Conservation (phyloP, 1,284 basidiomycete species). For the Ganoderma lucidum region DNA sequence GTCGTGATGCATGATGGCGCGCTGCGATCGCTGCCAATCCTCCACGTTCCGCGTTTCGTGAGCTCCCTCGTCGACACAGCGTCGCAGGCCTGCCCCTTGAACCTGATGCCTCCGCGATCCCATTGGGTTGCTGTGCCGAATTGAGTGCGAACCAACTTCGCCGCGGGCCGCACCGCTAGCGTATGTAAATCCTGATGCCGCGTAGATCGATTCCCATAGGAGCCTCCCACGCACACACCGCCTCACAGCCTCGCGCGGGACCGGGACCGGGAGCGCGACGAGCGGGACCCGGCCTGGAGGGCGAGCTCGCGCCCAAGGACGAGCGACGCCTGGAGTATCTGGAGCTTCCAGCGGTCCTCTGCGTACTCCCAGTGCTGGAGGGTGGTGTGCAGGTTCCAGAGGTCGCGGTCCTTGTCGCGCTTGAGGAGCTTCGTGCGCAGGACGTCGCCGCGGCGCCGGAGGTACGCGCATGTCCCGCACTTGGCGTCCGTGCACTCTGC, state of each 20-base stretch:
- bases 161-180: not conserved
- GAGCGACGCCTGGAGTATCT: conserved; percentile 13
- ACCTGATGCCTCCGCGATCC: not conserved
- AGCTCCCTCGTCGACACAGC: not conserved
- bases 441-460: conserved; percentile 9
- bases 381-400: conserved; percentile 7
- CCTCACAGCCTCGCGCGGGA: conserved; percentile 3
- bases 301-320: conserved; percentile 5
- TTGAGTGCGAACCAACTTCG: too few species aligned
- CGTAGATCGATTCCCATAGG: not conserved
- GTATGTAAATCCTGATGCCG: not conserved
- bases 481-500: conserved; percentile 9
- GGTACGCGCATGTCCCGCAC: conserved; percentile 5
- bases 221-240: not conserved
- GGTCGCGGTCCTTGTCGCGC: conserved; percentile 13
- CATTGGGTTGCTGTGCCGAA: not conserved
- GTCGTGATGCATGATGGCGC: not conserved
- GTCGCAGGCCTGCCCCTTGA: not conserved
- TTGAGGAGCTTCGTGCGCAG: conserved; percentile 16
- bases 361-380: conserved; percentile 13
- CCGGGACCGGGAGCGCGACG: not conserved
- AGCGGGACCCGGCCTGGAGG: not conserved
- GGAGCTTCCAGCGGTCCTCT: conserved; percentile 17
- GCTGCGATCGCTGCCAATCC: conserved; percentile 1
- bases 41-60: not conserved